A percentile compares a stretch with the other conserved stretches of the same genome.
Evolutionary conservation across 1,139 yeast species (phyloP).

Genomic region (Lodderomyces theae): DNA sequence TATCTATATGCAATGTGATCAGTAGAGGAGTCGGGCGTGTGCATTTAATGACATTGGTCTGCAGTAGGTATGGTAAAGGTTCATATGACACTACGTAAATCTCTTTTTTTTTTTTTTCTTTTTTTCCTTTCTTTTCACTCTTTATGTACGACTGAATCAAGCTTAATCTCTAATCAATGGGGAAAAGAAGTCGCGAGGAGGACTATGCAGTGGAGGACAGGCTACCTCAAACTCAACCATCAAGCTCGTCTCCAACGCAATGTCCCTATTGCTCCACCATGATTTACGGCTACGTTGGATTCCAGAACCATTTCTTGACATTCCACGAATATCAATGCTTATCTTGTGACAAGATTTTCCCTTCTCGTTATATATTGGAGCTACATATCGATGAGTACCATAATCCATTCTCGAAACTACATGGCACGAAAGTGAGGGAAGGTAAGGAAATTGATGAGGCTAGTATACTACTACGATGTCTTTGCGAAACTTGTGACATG

Average conservation of each 20-base stretch:
- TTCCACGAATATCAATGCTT: conserved; percentile 33
- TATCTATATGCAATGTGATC: not conserved
- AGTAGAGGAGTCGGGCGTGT: not conserved
- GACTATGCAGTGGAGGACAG: not conserved
- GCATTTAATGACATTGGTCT: not conserved
- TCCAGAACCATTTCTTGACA: conserved; percentile 3
- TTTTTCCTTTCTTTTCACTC: too few species aligned
- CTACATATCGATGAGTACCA: conserved; percentile 55
- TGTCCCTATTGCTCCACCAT: not conserved
- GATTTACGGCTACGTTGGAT: not conserved
- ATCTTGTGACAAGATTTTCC: conserved; percentile 43
- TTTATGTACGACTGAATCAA: too few species aligned
- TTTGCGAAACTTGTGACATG: conserved; percentile 35
- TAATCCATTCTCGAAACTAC: conserved; percentile 39
- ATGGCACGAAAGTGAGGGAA: too few species aligned
- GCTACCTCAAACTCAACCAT: not conserved
- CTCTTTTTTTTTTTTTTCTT: too few species aligned
- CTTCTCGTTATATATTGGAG: conserved; percentile 35
- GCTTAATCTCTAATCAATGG: too few species aligned
- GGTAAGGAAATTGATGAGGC: too few species aligned
- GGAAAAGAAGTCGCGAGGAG: conserved; percentile 3
- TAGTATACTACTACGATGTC: conserved; percentile 36
- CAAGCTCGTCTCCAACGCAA: not conserved
- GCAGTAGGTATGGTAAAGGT: not conserved
- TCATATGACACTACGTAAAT: too few species aligned